phyloP scores from a whole-genome alignment of 257 asterid genomes.

The Echium plantagineum region DNA sequence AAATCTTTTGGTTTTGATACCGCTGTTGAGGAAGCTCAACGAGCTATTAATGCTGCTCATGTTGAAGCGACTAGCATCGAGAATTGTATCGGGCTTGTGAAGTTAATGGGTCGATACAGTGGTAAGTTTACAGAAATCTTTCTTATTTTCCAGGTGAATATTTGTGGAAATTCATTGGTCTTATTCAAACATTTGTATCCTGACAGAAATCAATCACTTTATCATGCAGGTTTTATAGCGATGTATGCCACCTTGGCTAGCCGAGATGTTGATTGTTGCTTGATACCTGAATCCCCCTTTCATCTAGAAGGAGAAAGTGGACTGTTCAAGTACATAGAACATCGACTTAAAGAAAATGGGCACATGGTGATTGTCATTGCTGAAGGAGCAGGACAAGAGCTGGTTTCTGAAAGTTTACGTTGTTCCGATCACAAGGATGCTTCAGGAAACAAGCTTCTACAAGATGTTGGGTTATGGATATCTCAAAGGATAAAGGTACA shows the following conservation, averaged over 20 bases:
- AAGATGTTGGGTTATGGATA: slow-evolving; percentile 14
- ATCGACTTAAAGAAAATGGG: slow-evolving; percentile 8
- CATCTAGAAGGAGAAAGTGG: slow-evolving; percentile 10
- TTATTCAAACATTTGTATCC: too few relatives aligned
- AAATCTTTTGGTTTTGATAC: slow-evolving; percentile 14
- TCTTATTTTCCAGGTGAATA: background rate
- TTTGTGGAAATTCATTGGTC: background rate
- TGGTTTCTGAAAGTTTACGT: slow-evolving; percentile 1
- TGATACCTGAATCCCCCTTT: slow-evolving; percentile 12
- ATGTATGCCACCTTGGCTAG: slow-evolving; percentile 17
- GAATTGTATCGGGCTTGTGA: slow-evolving; percentile 15
- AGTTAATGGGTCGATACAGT: slow-evolving; percentile 11
- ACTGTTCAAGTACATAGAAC: slow-evolving; percentile 8
- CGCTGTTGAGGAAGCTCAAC: slow-evolving; percentile 19
- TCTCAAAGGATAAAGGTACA: slow-evolving; percentile 11
- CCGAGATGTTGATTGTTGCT: slow-evolving; percentile 14
- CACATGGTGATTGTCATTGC: slow-evolving; percentile 15
- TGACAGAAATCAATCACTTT: too few relatives aligned
- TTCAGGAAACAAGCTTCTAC: slow-evolving; percentile 9
- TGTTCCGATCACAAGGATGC: slow-evolving; percentile 5
- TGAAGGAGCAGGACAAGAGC: slow-evolving; percentile 13
- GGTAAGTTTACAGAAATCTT: slow-evolving; percentile 4
- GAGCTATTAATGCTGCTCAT: slow-evolving; percentile 16
- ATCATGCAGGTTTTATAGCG: slow-evolving; percentile 8
- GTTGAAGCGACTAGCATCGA: slow-evolving; percentile 14